Evolutionary conservation across 192 early-diverging fungal genomes (phyloP).

Genomic region (Coemansia sp.): DNA sequence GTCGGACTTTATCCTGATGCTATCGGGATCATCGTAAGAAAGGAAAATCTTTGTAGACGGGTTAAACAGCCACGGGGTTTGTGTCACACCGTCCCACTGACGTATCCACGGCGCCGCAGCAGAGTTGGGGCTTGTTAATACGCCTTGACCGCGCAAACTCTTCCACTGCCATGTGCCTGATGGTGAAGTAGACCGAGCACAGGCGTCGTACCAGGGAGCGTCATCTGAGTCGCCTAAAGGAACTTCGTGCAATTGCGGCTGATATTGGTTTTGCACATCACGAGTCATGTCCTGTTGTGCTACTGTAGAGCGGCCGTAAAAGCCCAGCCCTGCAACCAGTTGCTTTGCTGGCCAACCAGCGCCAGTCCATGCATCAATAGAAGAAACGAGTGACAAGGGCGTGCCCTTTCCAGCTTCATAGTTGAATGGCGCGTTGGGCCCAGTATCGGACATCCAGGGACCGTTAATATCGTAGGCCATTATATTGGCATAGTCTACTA

Average conservation of each 20-base stretch:
- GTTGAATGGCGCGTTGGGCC: conserved; percentile 63
- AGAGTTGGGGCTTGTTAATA: conserved; percentile 45
- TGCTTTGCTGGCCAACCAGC: conserved; percentile 62
- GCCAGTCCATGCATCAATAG: conserved; percentile 59
- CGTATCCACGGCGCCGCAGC: conserved; percentile 63
- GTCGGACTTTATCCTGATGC: conserved; percentile 57
- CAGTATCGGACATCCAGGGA: conserved; percentile 57
- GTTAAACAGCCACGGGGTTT: conserved; percentile 75
- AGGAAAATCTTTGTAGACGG: conserved; percentile 58
- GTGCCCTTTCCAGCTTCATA: conserved; percentile 31
- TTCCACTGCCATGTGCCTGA: conserved; percentile 67
- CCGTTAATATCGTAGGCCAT: conserved; percentile 69
- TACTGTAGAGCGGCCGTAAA: conserved; percentile 60
- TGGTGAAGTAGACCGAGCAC: conserved; percentile 42
- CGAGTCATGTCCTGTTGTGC: conserved; percentile 39
- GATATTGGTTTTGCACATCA: conserved; percentile 33
- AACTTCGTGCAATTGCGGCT: conserved; percentile 14
- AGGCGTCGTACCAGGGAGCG: conserved; percentile 59
- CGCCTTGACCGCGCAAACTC: conserved; percentile 59
- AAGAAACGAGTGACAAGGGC: conserved; percentile 51
- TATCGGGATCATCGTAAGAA: conserved; percentile 68
- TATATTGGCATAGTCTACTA: conserved; percentile 63
- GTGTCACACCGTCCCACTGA: conserved; percentile 58
- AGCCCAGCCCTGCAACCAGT: conserved; percentile 63
- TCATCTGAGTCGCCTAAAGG: conserved; percentile 60